Evolutionary conservation across 2,329 filamentous ascomycete species (phyloP), one percentile per base, ranked within the genome.

Genomic region (Fusarium coffeatum): DNA sequence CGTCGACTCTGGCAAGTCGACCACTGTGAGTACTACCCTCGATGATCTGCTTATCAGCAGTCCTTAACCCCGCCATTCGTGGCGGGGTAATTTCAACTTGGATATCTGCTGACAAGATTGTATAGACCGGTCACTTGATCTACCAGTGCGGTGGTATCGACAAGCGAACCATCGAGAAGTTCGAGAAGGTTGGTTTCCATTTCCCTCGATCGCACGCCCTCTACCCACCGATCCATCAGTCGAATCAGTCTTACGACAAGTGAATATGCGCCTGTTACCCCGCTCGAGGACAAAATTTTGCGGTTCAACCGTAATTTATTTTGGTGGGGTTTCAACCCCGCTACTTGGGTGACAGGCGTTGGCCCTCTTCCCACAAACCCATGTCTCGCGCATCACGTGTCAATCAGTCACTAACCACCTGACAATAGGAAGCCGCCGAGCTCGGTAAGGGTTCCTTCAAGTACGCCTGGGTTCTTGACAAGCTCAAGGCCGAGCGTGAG

Each of bases 71-170:
- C 55, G 68, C 43, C 47, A 13, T 5, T 66, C 25, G 15, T 53
- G 50, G 40, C 28, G 69, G 59, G 70, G 69, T 42, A 28, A n/a
- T 8, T 5, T 20, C 9, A 18, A 40, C 6, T 7, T 8, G 37
- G 13, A 28, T 41, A 58, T 25, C 1, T 62, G 65, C 74, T 74
- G 61, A 79, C 67, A 78, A 66, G 77, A 70, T 76, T 77, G 16
- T 76, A 79, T 78, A 84, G 83, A 92, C 85, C 79, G 90, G 91
- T 85, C 91, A 95, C 89, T 91, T 99, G 91, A 98, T 99, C 93
- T 98, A 98, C 94, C 95, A 99, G 92, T 98, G 96, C 90, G 96
- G 96, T 92, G 96, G 96, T 93, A 99, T 98, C 83, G 96, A 99
- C 93, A 94, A 95, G 90, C 95, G 96, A 94, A 98, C 95, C 86